Evolutionary conservation across 306 rosid species (phyloP), one percentile per base, ranked within the genome.

Genomic region (Begonia loranthoides): DNA sequence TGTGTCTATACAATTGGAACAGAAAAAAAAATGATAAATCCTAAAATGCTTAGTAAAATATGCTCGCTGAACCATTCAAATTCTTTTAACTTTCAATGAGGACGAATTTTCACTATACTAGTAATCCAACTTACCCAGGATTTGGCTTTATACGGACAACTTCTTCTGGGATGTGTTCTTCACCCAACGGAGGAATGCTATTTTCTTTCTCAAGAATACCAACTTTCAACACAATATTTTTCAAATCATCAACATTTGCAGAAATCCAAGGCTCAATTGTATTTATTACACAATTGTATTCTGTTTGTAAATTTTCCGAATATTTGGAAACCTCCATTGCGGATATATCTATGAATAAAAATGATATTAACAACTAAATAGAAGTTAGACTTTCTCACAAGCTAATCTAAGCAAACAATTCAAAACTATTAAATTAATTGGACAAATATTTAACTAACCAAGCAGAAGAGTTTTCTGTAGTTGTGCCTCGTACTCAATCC

Each of bases 401-500:
- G 36, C 36, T 28, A 7, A 28, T 28, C 36, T 7, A 19, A 2
- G 22, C 41, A 56, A 13, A 44, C 22, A 24, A 24, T 14, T 22
- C 28, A 45, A 57, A 9, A 45, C 15, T 15, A 46, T 34, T 2
- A 45, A 28, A 28, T 28, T 28, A 28, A 28, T 28, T 8, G 9
- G 9, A 28, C 47, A 43, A 9, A 41, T 49, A 48, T 38, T 44
- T 40, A 17, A 80, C 97, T 82, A 70, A 90, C 97, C 58, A 57
- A 95, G 94, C 63, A 90, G 71, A 85, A 90, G 94, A 59, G 90
- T 75, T 71, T 89, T 89, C 60, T 89, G 97, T 62, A 89, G 95
- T 64, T 89, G 94, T 68, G 95, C 97, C 79, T 89, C 97, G 56
- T 75, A 89, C 64, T 89, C 95, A 19, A 89, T 74, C 60, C 97